Evolutionary conservation across 73 alveolate genomes (phyloP), one percentile per base, ranked within the genome.

Genomic region (Paramecium sexaurelia): DNA sequence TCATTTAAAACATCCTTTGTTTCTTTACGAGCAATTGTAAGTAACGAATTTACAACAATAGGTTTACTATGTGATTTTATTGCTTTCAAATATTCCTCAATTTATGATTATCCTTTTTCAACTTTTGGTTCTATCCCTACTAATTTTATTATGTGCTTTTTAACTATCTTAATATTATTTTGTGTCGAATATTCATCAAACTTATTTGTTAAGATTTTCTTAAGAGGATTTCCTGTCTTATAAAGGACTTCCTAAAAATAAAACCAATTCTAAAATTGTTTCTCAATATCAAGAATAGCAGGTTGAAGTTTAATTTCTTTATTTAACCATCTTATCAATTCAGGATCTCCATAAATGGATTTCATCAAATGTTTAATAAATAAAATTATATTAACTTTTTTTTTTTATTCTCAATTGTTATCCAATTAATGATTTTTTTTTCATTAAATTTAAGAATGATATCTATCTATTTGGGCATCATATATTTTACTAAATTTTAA

Each of bases 81-180:
- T 41, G 73, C 68, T 43, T 39, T 78, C 43, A 78, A 43, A 78
- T 78, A 78, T 43, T 78, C 90, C 10, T 78, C 90, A n/a, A 78
- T 43, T 33, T 36, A 24, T 0, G 90, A 78, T 78, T 78, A 41
- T 11, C 90, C 90, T 41, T 41, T 78, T 22, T 78, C 90, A 22
- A 78, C 90, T 41, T 78, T 78, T 11, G 90, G 90, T 45, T 78
- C 90, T 9, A 78, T 78, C 15, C 90, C 90, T 36, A 41, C 55
- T 17, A 78, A 24, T 39, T 78, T 78, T 39, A 78, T 78, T 9
- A 78, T 39, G 55, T 78, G 90, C 55, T 78, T 78, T 39, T 78
- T 78, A 78, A 78, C 90, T 36, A 78, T 78, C 55, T 78, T 78
- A 4, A 40, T 29, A 33, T 78, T 78, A 3, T 78, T 41, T 78